Percentiles rank a stretch among this genome's conserved stretches.
Conservation (phyloP, 2,329 filamentous ascomycete species). For the Colletotrichum lupini region DNA sequence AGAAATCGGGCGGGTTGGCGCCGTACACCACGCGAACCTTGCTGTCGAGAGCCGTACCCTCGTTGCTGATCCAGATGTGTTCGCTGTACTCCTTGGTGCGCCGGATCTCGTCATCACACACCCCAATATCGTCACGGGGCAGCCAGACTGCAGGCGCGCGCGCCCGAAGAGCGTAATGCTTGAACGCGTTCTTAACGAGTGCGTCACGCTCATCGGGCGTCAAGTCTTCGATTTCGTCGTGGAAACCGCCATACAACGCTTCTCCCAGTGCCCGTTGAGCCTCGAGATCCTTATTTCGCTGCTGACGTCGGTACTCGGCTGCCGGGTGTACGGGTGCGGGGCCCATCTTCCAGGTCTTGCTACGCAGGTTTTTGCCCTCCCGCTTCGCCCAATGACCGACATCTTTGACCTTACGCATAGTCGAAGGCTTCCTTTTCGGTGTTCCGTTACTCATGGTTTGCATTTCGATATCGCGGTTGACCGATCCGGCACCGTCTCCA, state of each 20-base stretch:
- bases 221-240: slow-evolving; percentile 94
- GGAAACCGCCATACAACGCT: slow-evolving; percentile 85
- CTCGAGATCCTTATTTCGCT: slow-evolving; percentile 73
- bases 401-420: slow-evolving; percentile 59
- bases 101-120: slow-evolving; percentile 90
- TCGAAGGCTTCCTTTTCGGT: slow-evolving; percentile 47
- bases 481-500: slow-evolving; percentile 34
- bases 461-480: slow-evolving; percentile 48
- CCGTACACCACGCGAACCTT: slow-evolving; percentile 87
- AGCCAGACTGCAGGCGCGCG: slow-evolving; percentile 93
- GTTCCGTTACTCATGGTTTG: slow-evolving; percentile 42
- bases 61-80: slow-evolving; percentile 92
- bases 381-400: slow-evolving; percentile 60
- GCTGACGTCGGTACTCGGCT: slow-evolving; percentile 58
- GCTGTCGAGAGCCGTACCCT: slow-evolving; percentile 87
- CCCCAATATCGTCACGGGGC: slow-evolving; percentile 87
- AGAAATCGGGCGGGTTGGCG: slow-evolving; percentile 88
- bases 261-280: slow-evolving; percentile 79
- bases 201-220: slow-evolving; percentile 89
- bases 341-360: slow-evolving; percentile 55
- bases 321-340: slow-evolving; percentile 51
- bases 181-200: slow-evolving; percentile 88
- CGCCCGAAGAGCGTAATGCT: slow-evolving; percentile 87
- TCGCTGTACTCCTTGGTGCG: slow-evolving; percentile 81
- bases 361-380: slow-evolving; percentile 60